Base-by-base conservation (phyloP, 1,284 basidiomycete species). In the Ceratorhiza oryzae-sativae region DNA sequence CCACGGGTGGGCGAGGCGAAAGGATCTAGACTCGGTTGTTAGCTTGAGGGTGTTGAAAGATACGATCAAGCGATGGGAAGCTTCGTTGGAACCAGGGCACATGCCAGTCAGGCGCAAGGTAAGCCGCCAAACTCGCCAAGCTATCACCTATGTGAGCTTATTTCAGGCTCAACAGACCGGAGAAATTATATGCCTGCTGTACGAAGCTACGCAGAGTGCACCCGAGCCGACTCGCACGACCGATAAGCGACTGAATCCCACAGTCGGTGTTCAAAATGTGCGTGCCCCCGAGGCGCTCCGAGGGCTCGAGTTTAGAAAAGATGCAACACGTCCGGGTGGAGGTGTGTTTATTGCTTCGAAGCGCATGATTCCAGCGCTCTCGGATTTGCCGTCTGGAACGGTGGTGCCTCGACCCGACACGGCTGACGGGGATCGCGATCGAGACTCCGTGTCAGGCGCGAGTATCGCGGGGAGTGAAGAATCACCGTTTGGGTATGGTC, bases 21-120 rank as follows among this genome's bases (percentile, higher is more conserved):
- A 90, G 75, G 93, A 96, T 77, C 80, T 84, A 1, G 86, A 87
- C 3, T 91, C 94, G 2, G 87, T 91, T 68, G 84, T 84, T 34
- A 91, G 90, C 75, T 84, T 97, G 61, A 87, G 87, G 75, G 89
- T 91, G 77, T 83, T 96, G 58, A 88, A 91, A 30, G 94, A 96
- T 78, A 91, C 90, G 67, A 88, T 95, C 15, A 85, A 88, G 74
- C 84, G 90, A 72, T 96, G 94, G 94, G 94, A 95, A 79, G 86
- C 84, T 60, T 85, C 89, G 2, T 84, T 92, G 75, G 89, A 88
- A 61, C 86, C 88, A 75, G 94, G 95, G 77, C 93, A 95, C 80
- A 95, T 95, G 92, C 93, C 91, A 42, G 88, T 91, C n/a, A 86
- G 92, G 80, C 87, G 92, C 77, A 95, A 94, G 88, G 91, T 84